Conservation (phyloP, 2,329 filamentous ascomycete genomes). For the Pestalotiopsis fici region DNA sequence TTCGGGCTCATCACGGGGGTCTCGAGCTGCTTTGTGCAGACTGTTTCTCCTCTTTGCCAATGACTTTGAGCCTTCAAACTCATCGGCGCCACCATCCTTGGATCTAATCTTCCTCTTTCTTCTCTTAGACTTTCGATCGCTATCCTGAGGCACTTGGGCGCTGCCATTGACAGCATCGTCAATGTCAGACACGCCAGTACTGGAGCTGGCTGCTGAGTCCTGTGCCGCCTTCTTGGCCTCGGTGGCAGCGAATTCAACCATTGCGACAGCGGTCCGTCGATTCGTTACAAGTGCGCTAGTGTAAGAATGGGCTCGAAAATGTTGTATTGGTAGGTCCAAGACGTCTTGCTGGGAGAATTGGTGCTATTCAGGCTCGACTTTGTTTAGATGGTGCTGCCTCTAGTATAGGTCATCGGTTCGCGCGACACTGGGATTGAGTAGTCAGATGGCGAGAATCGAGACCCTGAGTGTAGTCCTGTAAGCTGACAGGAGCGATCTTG, state of each 20-base stretch:
- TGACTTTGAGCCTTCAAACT: slow-evolving; percentile 29
- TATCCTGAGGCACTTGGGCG: slow-evolving; percentile 15
- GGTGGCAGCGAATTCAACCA: slow-evolving; percentile 26
- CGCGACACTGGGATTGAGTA: background rate
- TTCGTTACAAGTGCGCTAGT: background rate
- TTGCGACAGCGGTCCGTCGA: slow-evolving; percentile 15
- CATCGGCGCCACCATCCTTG: slow-evolving; percentile 27
- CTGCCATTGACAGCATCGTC: slow-evolving; percentile 30
- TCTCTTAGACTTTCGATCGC: slow-evolving; percentile 32
- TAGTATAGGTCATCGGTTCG: background rate
- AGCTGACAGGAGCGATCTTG: background rate
- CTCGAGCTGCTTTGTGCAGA: slow-evolving; percentile 62
- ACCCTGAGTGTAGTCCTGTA: background rate
- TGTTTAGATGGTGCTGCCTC: background rate
- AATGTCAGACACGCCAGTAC: slow-evolving; percentile 24
- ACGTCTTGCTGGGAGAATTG: background rate
- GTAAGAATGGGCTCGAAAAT: background rate
- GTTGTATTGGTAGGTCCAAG: background rate
- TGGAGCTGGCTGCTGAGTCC: slow-evolving; percentile 20
- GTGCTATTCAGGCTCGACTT: background rate
- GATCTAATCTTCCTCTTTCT: slow-evolving; percentile 26
- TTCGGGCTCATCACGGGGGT: slow-evolving; percentile 56
- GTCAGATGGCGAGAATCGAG: background rate
- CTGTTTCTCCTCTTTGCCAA: slow-evolving; percentile 49
- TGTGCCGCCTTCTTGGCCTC: slow-evolving; percentile 13